Base-by-base conservation (phyloP, 2,329 filamentous ascomycete species). In the Bipolaris victoriae region DNA sequence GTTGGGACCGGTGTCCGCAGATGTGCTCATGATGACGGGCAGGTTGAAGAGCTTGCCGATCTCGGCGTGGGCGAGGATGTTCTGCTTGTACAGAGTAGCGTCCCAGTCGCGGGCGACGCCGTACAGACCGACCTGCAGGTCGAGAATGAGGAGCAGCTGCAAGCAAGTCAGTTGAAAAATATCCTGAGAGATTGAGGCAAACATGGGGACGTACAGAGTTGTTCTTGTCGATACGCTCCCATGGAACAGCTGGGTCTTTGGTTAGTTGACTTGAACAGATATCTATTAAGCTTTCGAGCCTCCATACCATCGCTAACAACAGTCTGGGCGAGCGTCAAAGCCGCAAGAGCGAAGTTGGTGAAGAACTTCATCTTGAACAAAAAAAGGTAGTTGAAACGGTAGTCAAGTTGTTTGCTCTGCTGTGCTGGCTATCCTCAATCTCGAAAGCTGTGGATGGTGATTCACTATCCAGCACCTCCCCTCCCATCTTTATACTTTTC, bases 1-100 rank as follows among this genome's bases (percentile, higher is more conserved):
- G 71, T 92, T 92, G 47, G 89, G 89, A 3, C 89, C 89, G 40
- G 74, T 78, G 66, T 91, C 83, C 3, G 88, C 86, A 6, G 88
- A 91, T 5, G 86, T 89, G 9, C 88, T 90, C 79, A 92, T 74
- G 57, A 93, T 80, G 5, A 88, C 85, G 5, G 90, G 89, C 3
- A 91, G 72, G 67, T 87, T 77, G 68, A 92, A 92, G 52, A 86
- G 76, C 52, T 87, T 84, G 54, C 85, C 89, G 1, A 91, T 72
- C 5, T 84, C 83, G 16, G 88, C 84, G 64, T 91, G 89, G 1
- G 86, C 89, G 40, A 90, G 77, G 61, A 91, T 86, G 73, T 85
- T 85, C 71, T 88, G 84, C 59, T 84, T 82, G 80, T 85, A 92
- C 35, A 88, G 81, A 9, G 82, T 85, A 11, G 86, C 78, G 55